These are phyloP conservation scores for Ajuga chamaepitys DNA, from an alignment of 257 asterid genomes.

Conservation along the genomic window DNA sequence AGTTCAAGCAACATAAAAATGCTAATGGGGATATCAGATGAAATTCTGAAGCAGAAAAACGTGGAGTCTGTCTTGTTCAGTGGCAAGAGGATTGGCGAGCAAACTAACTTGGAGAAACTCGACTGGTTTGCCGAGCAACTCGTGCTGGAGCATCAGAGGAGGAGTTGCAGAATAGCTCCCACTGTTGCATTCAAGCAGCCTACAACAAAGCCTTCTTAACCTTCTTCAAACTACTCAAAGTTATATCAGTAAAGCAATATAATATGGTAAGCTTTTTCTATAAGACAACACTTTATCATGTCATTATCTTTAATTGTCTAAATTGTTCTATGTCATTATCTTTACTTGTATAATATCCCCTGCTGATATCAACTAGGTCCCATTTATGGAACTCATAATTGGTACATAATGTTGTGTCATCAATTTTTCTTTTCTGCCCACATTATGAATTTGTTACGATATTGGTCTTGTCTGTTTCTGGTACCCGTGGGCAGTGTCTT, in stretches of 20 bases:
- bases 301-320: neutral
- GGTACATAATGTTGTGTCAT: neutral
- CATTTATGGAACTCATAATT: neutral
- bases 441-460: constrained; percentile 14
- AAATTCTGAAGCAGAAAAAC: constrained; percentile 82
- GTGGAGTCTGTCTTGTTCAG: constrained; percentile 77
- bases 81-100: constrained; percentile 76
- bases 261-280: constrained; percentile 20
- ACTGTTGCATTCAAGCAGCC: constrained; percentile 95
- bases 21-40: constrained; percentile 67
- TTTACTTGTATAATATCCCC: neutral
- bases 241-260: neutral
- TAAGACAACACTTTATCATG: constrained; percentile 2
- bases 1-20: constrained; percentile 57
- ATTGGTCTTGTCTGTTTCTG: constrained; percentile 21
- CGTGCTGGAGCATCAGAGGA: constrained; percentile 88
- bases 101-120: constrained; percentile 74
- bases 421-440: neutral
- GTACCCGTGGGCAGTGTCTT: constrained; percentile 28
- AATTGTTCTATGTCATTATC: neutral
- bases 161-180: constrained; percentile 96
- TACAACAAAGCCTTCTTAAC: constrained; percentile 30
- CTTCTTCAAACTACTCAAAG: constrained; percentile 8
- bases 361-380: constrained; percentile 17
- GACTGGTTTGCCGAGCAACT: constrained; percentile 93